Base-by-base conservation (phyloP, 192 early-diverging fungal species). In the Coemansia sp. region DNA sequence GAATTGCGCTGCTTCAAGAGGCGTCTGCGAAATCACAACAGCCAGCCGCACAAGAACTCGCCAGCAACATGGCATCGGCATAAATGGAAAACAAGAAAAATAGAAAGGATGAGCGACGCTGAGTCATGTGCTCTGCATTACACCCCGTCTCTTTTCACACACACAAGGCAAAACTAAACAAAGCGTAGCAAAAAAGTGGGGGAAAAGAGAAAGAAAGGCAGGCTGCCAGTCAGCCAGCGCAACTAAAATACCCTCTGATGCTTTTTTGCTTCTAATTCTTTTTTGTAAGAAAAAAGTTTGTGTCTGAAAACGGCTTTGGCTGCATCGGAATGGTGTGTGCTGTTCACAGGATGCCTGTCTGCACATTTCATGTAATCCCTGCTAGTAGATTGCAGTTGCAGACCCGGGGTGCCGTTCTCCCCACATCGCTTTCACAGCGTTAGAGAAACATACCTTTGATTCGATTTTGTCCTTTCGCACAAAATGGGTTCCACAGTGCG, bases 401-500 rank as follows among this genome's bases (percentile, higher is more conserved):
- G n/a, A n/a, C n/a, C n/a, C n/a, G n/a, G n/a, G n/a, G n/a, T n/a
- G n/a, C n/a, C n/a, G n/a, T n/a, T n/a, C n/a, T n/a, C n/a, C n/a
- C n/a, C n/a, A n/a, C n/a, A n/a, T n/a, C n/a, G n/a, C n/a, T n/a
- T n/a, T n/a, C n/a, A n/a, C n/a, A n/a, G n/a, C n/a, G n/a, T n/a
- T n/a, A 30, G 16, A 0, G 12, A 3, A 33, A 56, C n/a, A 14
- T 52, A 81, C 78, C 70, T 71, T 75, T 45, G 80, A 82, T 20
- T 60, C 54, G 52, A 82, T 60, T 33, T 69, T 58, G 56, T 67
- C 64, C 56, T 75, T 68, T 42, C 63, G 55, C 30, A 68, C 67
- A 40, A 82, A 63, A 48, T 82, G 80, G 0, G 80, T 82, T 52
- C 69, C 71, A 66, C 80, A 82, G 64, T 73, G 50, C 40, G 62